A percentile compares a stretch with the other conserved stretches of the same genome.
These are phyloP conservation scores for Saccharomycopsis schoenii DNA, from an alignment of 805 yeast genomes.

Conservation along the genomic window DNA sequence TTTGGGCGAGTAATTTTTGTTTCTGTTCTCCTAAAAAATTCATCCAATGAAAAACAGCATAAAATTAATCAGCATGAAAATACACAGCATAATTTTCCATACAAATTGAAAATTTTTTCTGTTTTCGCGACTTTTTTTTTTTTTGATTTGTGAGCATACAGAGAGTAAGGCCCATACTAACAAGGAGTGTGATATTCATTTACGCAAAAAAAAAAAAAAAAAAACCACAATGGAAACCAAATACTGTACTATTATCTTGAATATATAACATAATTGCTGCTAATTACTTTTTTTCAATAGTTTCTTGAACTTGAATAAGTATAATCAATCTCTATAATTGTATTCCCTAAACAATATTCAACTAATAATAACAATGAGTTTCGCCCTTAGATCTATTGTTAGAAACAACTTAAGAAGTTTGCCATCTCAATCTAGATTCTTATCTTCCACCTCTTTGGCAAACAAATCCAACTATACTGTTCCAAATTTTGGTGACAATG, in stretches of 20 bases:
- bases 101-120: background rate
- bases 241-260: background rate
- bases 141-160: background rate
- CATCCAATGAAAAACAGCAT: conserved; percentile 1
- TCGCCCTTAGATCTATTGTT: conserved; percentile 35
- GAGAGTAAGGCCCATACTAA: background rate
- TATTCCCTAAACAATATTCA: background rate
- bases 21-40: background rate
- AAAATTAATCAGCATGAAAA: background rate
- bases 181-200: background rate
- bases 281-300: too few relatives aligned
- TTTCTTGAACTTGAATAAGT: background rate
- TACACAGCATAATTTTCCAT: background rate
- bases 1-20: background rate
- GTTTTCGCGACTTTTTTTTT: background rate
- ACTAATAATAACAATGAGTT: conserved; percentile 27
- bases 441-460: conserved; percentile 40
- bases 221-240: background rate
- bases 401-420: conserved; percentile 33
- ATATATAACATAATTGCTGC: too few relatives aligned
- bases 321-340: background rate
- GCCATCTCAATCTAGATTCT: conserved; percentile 34
- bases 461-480: conserved; percentile 76
- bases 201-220: background rate
- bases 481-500: conserved; percentile 78